Percentiles rank a stretch among this genome's conserved stretches.
Evolutionary conservation across 78 protist species (phyloP).

Genomic region (Isochrysis galbana): DNA sequence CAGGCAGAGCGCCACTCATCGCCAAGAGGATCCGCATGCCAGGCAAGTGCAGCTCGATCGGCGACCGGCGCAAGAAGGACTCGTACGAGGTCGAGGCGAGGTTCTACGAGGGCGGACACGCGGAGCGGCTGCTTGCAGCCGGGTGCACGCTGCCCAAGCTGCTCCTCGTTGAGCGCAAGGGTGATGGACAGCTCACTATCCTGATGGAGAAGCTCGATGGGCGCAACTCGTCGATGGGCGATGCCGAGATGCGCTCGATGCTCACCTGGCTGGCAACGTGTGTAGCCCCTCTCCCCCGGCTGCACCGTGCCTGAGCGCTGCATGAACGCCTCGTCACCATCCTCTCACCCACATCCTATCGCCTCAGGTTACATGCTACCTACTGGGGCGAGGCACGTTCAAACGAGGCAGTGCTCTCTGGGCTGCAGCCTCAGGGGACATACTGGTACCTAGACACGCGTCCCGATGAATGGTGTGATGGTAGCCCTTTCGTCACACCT

Average conservation of each 20-base stretch:
- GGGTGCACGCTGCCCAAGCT: background rate
- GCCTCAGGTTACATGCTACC: constrained; percentile 1
- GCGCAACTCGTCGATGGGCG: background rate
- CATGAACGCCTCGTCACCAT: no score
- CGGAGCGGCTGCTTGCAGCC: background rate
- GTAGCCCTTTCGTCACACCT: no score
- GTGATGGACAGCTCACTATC: background rate
- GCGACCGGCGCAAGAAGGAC: background rate
- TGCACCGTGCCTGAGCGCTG: no score
- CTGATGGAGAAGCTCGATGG: background rate
- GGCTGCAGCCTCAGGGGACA: background rate
- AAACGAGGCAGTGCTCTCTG: background rate
- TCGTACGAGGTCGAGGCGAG: background rate
- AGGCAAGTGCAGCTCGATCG: background rate
- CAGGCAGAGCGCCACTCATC: background rate
- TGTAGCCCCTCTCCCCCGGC: no score
- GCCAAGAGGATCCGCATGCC: background rate
- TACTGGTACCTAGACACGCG: constrained; percentile 33
- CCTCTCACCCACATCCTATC: no score
- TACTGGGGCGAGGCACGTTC: constrained; percentile 17
- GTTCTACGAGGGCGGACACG: background rate
- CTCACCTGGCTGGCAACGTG: no score
- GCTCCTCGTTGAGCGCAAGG: background rate
- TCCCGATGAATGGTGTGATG: background rate
- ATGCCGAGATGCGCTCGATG: background rate